Percentiles rank a stretch among this genome's conserved stretches.
Conservation (phyloP, 2,329 filamentous ascomycete genomes). For the Xylaria digitata region DNA sequence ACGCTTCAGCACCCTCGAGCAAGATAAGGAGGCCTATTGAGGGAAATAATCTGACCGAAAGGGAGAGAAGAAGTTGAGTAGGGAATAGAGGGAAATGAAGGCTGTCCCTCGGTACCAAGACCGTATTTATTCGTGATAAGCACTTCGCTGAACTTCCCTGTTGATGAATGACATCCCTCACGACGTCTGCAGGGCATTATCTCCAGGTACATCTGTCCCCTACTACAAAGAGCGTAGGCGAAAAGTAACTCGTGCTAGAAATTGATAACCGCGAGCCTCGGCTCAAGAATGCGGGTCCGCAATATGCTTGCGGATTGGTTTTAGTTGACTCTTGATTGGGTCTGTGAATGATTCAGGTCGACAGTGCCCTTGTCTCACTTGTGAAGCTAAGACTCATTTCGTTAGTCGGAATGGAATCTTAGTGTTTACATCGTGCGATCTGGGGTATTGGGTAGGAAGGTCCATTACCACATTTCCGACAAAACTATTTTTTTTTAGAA, state of each 20-base stretch:
- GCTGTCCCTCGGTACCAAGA: conserved; percentile 3
- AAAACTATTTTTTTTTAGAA: no score
- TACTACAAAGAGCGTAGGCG: neutral
- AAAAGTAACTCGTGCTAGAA: conserved; percentile 24
- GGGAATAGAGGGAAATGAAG: neutral
- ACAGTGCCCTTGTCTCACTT: neutral
- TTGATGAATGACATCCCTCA: conserved; percentile 13
- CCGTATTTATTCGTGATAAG: conserved; percentile 23
- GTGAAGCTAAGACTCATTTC: neutral
- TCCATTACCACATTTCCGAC: no score
- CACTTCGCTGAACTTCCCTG: conserved; percentile 16
- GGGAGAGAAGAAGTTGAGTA: neutral
- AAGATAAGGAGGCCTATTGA: conserved; percentile 8
- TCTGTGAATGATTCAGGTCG: neutral
- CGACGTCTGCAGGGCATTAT: conserved; percentile 24
- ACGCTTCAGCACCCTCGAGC: neutral
- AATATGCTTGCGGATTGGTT: conserved; percentile 18
- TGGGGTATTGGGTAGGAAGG: conserved; percentile 28
- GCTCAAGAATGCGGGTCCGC: conserved; percentile 15
- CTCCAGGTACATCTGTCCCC: neutral
- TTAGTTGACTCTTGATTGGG: conserved; percentile 30
- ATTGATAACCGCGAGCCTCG: conserved; percentile 26
- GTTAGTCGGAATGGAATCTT: conserved; percentile 16
- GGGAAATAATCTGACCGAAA: neutral
- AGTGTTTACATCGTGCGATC: conserved; percentile 25